A percentile compares a stretch with the other conserved stretches of the same genome.
phyloP scores from a whole-genome alignment of 202 grass and related monocot genomes.

The Schoenoplectus triqueter region DNA sequence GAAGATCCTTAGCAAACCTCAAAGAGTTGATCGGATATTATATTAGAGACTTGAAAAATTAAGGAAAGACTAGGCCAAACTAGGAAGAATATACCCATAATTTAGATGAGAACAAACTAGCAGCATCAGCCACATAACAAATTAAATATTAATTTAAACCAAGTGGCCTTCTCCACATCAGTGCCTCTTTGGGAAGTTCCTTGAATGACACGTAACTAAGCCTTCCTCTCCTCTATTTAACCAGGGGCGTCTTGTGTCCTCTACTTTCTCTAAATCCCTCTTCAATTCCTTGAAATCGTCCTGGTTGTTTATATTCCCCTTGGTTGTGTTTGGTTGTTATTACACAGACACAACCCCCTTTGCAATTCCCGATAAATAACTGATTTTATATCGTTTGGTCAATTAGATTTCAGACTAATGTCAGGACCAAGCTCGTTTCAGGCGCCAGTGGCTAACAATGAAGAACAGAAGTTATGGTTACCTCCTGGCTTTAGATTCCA shows the following conservation, averaged over 20 bases:
- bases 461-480: constrained; percentile 47
- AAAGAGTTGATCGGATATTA: constrained; percentile 17
- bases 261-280: constrained; percentile 40
- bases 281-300: not conserved
- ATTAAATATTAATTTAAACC: constrained; percentile 22
- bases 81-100: constrained; percentile 24
- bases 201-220: constrained; percentile 31
- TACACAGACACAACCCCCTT: not conserved
- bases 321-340: not conserved
- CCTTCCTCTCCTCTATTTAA: not conserved
- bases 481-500: constrained; percentile 83
- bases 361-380: not conserved
- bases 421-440: constrained; percentile 36
- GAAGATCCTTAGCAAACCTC: constrained; percentile 31
- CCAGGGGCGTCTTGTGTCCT: not conserved
- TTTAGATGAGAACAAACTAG: constrained; percentile 33
- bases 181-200: constrained; percentile 7
- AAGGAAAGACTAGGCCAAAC: constrained; percentile 26
- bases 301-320: not conserved
- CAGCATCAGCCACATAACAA: constrained; percentile 24
- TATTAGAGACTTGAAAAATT: not conserved
- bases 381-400: not conserved
- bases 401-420: constrained; percentile 22
- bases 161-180: constrained; percentile 3
- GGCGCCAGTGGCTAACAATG: constrained; percentile 27